Base-by-base conservation (phyloP, 2,329 filamentous ascomycete species). In the Colletotrichum agaves region DNA sequence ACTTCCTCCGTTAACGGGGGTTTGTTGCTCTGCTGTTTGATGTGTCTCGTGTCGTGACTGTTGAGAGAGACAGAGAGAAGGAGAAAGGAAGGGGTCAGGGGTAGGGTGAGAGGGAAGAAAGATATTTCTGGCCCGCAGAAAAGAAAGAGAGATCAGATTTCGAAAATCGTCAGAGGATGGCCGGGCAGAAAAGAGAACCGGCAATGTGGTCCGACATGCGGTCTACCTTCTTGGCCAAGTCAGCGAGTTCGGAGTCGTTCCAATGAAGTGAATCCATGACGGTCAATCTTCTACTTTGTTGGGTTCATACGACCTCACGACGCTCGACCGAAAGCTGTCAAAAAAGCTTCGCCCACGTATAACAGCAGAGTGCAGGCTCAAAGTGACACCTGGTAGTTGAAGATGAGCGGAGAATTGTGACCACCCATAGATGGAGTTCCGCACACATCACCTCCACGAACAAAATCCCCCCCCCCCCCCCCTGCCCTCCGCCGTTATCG, bases 121-220 rank as follows among this genome's bases (percentile, higher is more conserved):
- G 47, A n/a, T 43, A 56, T 19, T 61, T 55, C 57, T 55, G 62
- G 62, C 57, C 57, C 55, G 11, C 4, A 35, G 41, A 65, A 12
- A 17, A 15, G 17, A 19, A 6, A 19, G 17, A 47, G 12, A 35
- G 23, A 5, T 39, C 35, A 21, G 15, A 13, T 13, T 13, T 37
- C 35, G 12, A 10, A 33, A 10, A 5, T 33, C 5, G 31, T 33
- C 31, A 53, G n/a, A n/a, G n/a, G n/a, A n/a, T 53, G n/a, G n/a
- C 23, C n/a, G 50, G 33, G 50, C 31, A 39, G 33, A 43, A 43
- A 56, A 41, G 53, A 56, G 37, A 33, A 43, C 53, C 15, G 21
- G 33, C 19, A 17, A 33, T 37, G n/a, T 35, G 50, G 50, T 15
- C 13, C 13, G 27, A 17, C 27, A 35, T 53, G 49, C 35, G 46